These are phyloP conservation scores for Ceratobasidium sp. DNA, from an alignment of 1,284 basidiomycete genomes.

Conservation along the genomic window DNA sequence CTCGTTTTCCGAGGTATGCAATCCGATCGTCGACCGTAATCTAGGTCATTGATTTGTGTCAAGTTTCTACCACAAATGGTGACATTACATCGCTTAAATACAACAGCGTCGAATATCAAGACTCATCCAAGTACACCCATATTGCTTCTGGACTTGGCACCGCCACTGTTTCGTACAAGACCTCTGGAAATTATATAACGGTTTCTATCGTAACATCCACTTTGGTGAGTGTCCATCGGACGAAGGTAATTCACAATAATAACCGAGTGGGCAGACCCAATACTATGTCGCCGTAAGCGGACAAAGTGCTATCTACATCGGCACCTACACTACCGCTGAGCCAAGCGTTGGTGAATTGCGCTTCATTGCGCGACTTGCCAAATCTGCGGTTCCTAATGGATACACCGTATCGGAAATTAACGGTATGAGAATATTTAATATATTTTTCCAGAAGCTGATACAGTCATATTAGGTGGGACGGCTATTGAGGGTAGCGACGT, in stretches of 20 bases:
- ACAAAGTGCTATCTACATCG: constrained; percentile 38
- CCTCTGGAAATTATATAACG: constrained; percentile 24
- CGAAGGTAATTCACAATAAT: not conserved
- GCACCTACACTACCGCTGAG: constrained; percentile 45
- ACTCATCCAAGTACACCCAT: constrained; percentile 23
- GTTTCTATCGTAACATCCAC: constrained; percentile 24
- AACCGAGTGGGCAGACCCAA: constrained; percentile 16
- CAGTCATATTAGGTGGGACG: constrained; percentile 44
- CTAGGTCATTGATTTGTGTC: not conserved
- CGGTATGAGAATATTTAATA: constrained; percentile 40
- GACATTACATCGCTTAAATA: constrained; percentile 39
- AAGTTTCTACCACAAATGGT: constrained; percentile 32
- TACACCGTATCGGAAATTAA: constrained; percentile 50
- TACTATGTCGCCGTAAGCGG: constrained; percentile 38
- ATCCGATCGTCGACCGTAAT: not conserved
- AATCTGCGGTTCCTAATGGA: constrained; percentile 54
- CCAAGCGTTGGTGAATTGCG: constrained; percentile 57
- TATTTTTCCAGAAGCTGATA: not conserved
- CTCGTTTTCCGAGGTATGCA: constrained; percentile 34
- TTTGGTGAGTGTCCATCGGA: not conserved
- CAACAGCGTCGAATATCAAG: constrained; percentile 36
- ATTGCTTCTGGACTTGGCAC: constrained; percentile 36
- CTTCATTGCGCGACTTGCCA: constrained; percentile 58
- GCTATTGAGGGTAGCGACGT: constrained; percentile 59
- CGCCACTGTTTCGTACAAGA: constrained; percentile 26